Percentiles rank a stretch among this genome's conserved stretches.
Conservation (phyloP, 257 asterid species). For the Penstemon newberryi region DNA sequence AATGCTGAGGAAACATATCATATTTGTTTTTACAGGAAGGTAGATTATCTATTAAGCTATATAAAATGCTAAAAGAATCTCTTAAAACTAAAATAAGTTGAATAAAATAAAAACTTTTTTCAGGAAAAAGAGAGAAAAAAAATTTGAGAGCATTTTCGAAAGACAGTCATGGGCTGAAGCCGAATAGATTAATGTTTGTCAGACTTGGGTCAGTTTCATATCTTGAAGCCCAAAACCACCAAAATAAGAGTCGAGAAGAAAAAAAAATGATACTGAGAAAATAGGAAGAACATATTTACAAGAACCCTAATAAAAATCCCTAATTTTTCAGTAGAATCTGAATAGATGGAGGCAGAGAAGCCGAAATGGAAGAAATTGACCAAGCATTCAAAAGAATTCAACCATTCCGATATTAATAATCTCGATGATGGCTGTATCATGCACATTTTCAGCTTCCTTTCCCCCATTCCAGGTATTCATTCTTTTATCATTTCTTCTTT, state of each 20-base stretch:
- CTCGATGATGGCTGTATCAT: slow-evolving; percentile 96
- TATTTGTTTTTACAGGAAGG: too few species aligned
- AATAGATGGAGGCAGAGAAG: slow-evolving; percentile 39
- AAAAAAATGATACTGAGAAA: background rate
- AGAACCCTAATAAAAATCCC: slow-evolving; percentile 28
- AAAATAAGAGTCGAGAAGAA: background rate
- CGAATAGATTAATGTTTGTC: background rate
- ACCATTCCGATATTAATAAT: slow-evolving; percentile 44
- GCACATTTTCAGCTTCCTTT: slow-evolving; percentile 88
- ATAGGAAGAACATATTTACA: background rate
- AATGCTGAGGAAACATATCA: too few species aligned
- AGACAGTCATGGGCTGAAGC: too few species aligned
- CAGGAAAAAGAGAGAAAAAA: too few species aligned
- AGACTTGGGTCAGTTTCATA: background rate
- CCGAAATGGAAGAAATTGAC: slow-evolving; percentile 39
- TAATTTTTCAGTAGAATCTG: slow-evolving; percentile 17
- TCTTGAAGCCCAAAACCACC: background rate
- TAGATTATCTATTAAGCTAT: too few species aligned
- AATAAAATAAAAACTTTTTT: too few species aligned
- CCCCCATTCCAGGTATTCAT: slow-evolving; percentile 81
- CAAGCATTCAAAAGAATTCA: slow-evolving; percentile 21
- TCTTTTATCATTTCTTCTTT: background rate
- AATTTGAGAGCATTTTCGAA: too few species aligned
- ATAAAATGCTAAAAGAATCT: too few species aligned
- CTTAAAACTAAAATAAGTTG: too few species aligned